These are phyloP conservation scores for Abelmoschus esculentus DNA, from an alignment of 345 rosid genomes.

Conservation along the genomic window DNA sequence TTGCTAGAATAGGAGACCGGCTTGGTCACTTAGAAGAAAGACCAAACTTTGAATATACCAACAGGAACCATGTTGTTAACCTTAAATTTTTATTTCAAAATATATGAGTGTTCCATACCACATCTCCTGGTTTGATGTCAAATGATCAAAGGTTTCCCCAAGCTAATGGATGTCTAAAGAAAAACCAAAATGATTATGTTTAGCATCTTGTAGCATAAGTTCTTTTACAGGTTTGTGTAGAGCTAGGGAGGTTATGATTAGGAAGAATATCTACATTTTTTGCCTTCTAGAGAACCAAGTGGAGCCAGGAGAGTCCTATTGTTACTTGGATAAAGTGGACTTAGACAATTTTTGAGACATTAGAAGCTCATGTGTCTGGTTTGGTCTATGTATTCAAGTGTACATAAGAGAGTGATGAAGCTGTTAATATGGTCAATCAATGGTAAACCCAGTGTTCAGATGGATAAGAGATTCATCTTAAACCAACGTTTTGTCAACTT, in stretches of 20 bases:
- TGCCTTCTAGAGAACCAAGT: neutral
- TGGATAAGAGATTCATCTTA: neutral
- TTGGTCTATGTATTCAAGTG: no score
- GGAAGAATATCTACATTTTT: neutral
- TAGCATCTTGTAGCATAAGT: neutral
- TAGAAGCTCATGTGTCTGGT: no score
- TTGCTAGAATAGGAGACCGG: neutral
- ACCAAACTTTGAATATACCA: neutral
- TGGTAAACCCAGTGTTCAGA: neutral
- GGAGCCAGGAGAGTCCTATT: neutral
- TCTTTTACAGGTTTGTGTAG: neutral
- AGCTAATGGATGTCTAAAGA: neutral
- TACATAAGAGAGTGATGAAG: neutral
- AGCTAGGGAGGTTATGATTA: neutral
- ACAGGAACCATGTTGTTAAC: neutral
- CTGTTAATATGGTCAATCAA: neutral
- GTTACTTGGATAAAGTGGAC: no score
- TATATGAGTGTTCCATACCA: no score
- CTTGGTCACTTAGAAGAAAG: no score
- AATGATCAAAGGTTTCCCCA: neutral
- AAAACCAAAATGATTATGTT: neutral
- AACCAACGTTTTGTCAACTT: neutral
- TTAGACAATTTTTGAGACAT: no score
- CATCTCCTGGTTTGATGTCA: neutral
- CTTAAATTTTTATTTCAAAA: neutral